phyloP scores from a whole-genome alignment of 164 flowering plant genomes.

The Sextonia rubra region DNA sequence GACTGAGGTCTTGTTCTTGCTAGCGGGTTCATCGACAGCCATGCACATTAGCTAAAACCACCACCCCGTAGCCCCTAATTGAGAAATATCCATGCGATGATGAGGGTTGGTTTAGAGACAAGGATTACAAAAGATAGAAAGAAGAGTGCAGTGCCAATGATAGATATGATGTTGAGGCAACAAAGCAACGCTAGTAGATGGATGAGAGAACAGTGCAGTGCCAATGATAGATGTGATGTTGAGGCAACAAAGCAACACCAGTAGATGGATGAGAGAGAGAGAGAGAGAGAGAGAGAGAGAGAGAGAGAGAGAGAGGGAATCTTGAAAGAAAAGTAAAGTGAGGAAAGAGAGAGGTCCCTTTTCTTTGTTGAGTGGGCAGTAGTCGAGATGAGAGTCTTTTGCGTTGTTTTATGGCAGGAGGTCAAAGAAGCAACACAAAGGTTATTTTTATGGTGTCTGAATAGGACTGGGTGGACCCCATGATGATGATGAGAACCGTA shows the following conservation, averaged over 20 bases:
- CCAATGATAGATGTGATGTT: neutral
- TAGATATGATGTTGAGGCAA: neutral
- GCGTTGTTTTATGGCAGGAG: neutral
- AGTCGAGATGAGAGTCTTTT: conserved; percentile 2
- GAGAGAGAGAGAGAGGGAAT: conserved; percentile 3
- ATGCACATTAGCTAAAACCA: conserved; percentile 48
- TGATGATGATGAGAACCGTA: neutral
- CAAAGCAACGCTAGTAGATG: neutral
- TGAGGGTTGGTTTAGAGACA: neutral
- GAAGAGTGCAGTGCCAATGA: neutral
- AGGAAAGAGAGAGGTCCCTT: neutral
- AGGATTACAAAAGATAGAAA: neutral
- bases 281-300: neutral
- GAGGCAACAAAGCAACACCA: conserved; percentile 1
- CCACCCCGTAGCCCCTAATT: conserved; percentile 65
- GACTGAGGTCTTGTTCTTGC: conserved; percentile 1
- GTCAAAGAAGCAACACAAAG: neutral
- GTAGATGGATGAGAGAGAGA: neutral
- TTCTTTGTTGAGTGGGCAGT: neutral
- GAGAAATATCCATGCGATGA: conserved; percentile 77
- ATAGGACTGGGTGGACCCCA: conserved; percentile 1
- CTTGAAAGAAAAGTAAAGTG: neutral
- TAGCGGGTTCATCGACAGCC: conserved; percentile 29
- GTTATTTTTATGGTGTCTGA: neutral
- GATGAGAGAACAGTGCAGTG: neutral